phyloP scores from a whole-genome alignment of 495 filamentous ascomycete genomes.

The Sordaria brevicollis region DNA sequence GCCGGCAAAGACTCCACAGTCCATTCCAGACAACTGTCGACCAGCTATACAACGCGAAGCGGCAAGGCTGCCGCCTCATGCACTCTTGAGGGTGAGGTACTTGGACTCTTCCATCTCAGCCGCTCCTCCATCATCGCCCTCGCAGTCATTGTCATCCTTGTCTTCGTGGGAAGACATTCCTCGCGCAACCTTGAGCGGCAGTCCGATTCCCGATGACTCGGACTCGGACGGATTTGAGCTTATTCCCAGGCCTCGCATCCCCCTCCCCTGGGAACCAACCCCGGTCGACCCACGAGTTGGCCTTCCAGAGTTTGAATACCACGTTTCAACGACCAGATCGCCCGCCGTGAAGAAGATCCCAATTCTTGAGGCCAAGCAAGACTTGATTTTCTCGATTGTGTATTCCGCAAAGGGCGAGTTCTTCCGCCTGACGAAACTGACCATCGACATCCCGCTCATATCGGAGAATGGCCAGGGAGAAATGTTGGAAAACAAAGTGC shows the following conservation, averaged over 20 bases:
- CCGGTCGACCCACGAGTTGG: not conserved
- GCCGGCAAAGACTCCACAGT: not conserved
- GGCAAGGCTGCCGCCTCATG: not conserved
- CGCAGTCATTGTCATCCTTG: not conserved
- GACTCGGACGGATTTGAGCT: not conserved
- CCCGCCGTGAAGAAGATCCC: not conserved
- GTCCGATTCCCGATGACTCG: not conserved
- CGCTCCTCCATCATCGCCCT: not conserved
- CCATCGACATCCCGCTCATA: not conserved
- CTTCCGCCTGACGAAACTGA: not conserved
- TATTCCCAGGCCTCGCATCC: not conserved
- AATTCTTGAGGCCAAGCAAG: not conserved
- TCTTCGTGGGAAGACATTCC: not conserved
- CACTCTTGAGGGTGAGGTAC: not conserved
- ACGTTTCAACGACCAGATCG: not conserved
- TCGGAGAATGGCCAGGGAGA: not conserved
- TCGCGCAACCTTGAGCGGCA: not conserved
- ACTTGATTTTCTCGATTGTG: not conserved
- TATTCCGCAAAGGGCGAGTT: not conserved
- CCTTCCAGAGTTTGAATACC: not conserved
- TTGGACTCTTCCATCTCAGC: not conserved
- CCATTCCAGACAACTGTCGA: not conserved
- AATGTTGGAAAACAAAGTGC: not conserved
- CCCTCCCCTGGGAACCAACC: not conserved
- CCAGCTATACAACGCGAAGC: not conserved